Evolutionary conservation across 805 yeast species (phyloP), one percentile per base, ranked within the genome.

Genomic region (Candida xyloterini): DNA sequence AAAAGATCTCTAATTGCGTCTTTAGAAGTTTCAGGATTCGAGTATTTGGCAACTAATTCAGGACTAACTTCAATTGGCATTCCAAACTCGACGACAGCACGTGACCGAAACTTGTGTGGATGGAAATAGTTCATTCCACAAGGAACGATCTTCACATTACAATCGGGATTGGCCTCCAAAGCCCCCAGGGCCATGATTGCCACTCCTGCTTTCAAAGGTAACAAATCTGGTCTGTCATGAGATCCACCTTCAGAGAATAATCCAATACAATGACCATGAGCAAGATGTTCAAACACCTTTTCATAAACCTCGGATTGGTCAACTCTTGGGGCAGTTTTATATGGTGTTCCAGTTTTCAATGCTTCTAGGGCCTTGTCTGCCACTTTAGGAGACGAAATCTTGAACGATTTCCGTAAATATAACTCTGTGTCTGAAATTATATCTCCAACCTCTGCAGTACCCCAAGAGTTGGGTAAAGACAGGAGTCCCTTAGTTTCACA

Each of bases 231-330:
- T 50, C 99, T 73, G 61, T 91, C 99, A 56, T 91, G 99, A 10
- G 96, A 88, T 1, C 99, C 99, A 43, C 99, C 99, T 68, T 93
- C 99, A 7, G 99, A 97, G 67, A 89, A 93, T 31, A 93, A 86
- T 9, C 98, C 98, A 25, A 93, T 65, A 47, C 95, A 86, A 41
- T 85, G 78, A 29, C 93, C 89, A 43, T 78, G 73, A 14, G 86
- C 74, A 47, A 93, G 71, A 60, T 88, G 96, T 35, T 81, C 78
- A 60, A 90, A 93, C 3, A 93, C 98, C 47, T 75, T 73, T 39
- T 84, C 76, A 62, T 88, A 93, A 40, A 93, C 96, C 31, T 71
- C 69, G 13, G 86, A 75, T 63, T 93, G 97, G 62, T 93, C 89
- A 41, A 93, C 84, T 53, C 84, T 85, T 42, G 74, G 81, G 1